Base-by-base conservation (phyloP, 2,329 filamentous ascomycete species). In the Cordyceps javanica region DNA sequence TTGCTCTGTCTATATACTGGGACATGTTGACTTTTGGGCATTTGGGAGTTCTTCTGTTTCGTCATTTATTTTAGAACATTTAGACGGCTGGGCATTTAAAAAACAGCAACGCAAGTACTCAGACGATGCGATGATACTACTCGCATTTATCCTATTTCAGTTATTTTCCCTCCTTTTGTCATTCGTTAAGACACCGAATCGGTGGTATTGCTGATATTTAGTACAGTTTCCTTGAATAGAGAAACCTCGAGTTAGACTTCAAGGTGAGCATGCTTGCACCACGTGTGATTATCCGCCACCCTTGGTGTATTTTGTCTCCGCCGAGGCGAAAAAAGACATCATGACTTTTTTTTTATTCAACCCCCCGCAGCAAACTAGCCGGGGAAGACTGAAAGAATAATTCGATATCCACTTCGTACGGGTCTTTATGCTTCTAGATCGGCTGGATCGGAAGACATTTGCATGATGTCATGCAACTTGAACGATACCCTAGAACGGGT, bases 51-150 rank as follows among this genome's bases (percentile, higher is more conserved):
- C 39, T 46, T 16, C 3, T 25, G 1, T 10, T 3, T 16, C 21
- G 7, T 48, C 10, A 16, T 23, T 2, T 19, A 28, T 46, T 48
- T 39, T 55, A 48, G 53, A 55, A 48, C 13, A 39, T 53, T 39
- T 55, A 55, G 53, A 55, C 42, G 53, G 42, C 42, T 41, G 53
- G 30, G 42, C 42, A 54, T 54, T 23, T 11, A 42, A 42, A n/a
- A 52, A 4, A n/a, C 36, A 52, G 25, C 23, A n/a, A 54, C 39
- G 39, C 51, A 54, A 54, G 39, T 45, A 45, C 28, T 36, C 16
- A 16, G 21, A 54, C 19, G 28, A 21, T 38, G 39, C 26, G n/a
- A 42, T 41, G 21, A n/a, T 41, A 36, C 45, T 48, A n/a, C 13
- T 25, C 32, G 42, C 53, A 55, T 32, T 39, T 48, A 32, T 32